Base-by-base conservation (phyloP, 345 rosid species). In the Eucalyptus regnans region DNA sequence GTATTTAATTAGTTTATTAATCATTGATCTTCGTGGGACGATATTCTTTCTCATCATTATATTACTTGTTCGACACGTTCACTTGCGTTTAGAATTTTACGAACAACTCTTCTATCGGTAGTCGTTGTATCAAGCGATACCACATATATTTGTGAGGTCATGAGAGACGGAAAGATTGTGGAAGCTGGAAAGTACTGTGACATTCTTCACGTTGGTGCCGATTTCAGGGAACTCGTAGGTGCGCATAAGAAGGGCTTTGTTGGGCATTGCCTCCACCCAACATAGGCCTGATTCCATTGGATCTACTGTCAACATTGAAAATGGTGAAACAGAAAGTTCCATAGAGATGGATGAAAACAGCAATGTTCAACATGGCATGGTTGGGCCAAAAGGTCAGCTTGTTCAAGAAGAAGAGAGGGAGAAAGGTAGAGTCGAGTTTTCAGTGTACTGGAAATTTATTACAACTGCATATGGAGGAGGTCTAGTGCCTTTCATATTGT, bases 351-450 rank as follows among this genome's bases (percentile, higher is more conserved):
- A 91, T 29, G 93, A 87, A 87, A 88, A 86, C 27, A 86, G 87
- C 87, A 86, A 87, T 68, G 80, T 52, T 33, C 91, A 89, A 87
- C 90, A 87, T 89, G 93, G 88, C 60, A 88, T 91, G 90, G 90
- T 87, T 20, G 94, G 91, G 46, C 94, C 89, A 25, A 93, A 92
- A 90, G 94, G 94, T 83, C 98, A 97, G 91, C 94, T 97, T 88
- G 93, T 97, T 87, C 96, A 96, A 92, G 98, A 95, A 90, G 99
- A 97, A 79, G 98, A 97, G 89, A 94, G 98, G 85, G 98, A 95
- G 91, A 97, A 94, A 92, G 99, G 99, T 7, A 92, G 89, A 79
- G 98, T 97, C 25, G 96, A 96, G 86, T 92, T 95, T 89, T 68
- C 90, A 7, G 96, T 97, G 15, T 96, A 94, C 92, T 90, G 95